Evolutionary conservation across 192 early-diverging fungal species (phyloP).

Genomic region (Podochytrium sp.): DNA sequence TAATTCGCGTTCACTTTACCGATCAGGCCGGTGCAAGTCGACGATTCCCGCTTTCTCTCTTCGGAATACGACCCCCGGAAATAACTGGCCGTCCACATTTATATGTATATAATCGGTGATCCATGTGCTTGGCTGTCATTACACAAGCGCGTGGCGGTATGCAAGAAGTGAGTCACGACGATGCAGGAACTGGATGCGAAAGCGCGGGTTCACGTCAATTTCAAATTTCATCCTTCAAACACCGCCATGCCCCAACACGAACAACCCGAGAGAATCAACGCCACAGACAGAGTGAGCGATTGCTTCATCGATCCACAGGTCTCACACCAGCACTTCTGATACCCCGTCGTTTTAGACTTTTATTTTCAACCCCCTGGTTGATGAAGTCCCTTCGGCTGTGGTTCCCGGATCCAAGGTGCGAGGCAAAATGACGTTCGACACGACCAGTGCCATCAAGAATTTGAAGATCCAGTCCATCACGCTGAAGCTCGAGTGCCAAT

Average conservation of each 20-base stretch:
- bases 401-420: not conserved
- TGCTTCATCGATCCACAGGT: not conserved
- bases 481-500: not conserved
- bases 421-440: conserved; percentile 18
- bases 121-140: not conserved
- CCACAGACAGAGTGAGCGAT: not conserved
- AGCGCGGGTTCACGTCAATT: not conserved
- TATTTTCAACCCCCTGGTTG: not conserved
- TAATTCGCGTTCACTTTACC: too few relatives aligned
- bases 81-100: too few relatives aligned
- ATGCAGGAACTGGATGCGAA: not conserved
- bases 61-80: too few relatives aligned
- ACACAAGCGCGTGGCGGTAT: not conserved
- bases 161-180: not conserved
- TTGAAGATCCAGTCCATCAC: not conserved
- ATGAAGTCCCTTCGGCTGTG: conserved; percentile 2
- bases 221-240: not conserved
- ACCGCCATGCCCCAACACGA: not conserved
- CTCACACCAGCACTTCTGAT: not conserved
- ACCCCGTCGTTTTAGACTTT: not conserved
- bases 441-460: not conserved
- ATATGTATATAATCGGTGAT: not conserved
- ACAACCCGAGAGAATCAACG: not conserved
- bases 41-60: too few relatives aligned
- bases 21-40: too few relatives aligned